These are phyloP conservation scores for Petrea volubilis DNA, from an alignment of 257 asterid genomes.

Conservation along the genomic window DNA sequence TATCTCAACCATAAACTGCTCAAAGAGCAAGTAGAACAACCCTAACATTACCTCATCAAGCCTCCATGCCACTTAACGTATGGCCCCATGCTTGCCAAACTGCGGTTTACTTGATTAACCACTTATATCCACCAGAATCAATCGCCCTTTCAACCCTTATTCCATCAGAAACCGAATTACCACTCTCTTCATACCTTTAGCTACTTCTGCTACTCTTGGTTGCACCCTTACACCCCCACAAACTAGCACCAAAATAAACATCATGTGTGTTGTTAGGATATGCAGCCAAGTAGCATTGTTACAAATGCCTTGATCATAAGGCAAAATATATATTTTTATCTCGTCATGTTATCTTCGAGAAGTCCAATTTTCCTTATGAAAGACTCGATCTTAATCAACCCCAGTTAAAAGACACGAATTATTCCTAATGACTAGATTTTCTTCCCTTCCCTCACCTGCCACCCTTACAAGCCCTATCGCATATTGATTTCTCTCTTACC, in stretches of 20 bases:
- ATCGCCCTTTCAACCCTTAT: not conserved
- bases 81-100: not conserved
- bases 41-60: not conserved
- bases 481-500: too few relatives aligned
- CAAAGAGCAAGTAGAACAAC: not conserved
- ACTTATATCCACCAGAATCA: not conserved
- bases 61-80: not conserved
- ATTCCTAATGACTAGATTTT: not conserved
- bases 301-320: not conserved
- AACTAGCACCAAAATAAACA: not conserved
- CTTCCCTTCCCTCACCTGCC: not conserved
- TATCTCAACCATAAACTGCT: not conserved
- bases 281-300: not conserved
- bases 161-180: not conserved
- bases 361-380: not conserved
- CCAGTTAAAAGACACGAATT: too few relatives aligned
- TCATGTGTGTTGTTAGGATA: not conserved
- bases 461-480: not conserved
- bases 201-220: not conserved
- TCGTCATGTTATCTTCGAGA: not conserved
- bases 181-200: not conserved
- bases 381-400: not conserved
- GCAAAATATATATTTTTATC: not conserved
- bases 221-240: not conserved
- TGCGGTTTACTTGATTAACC: not conserved